phyloP scores from a whole-genome alignment of 164 flowering plant genomes.

The Magnolia sinica region DNA sequence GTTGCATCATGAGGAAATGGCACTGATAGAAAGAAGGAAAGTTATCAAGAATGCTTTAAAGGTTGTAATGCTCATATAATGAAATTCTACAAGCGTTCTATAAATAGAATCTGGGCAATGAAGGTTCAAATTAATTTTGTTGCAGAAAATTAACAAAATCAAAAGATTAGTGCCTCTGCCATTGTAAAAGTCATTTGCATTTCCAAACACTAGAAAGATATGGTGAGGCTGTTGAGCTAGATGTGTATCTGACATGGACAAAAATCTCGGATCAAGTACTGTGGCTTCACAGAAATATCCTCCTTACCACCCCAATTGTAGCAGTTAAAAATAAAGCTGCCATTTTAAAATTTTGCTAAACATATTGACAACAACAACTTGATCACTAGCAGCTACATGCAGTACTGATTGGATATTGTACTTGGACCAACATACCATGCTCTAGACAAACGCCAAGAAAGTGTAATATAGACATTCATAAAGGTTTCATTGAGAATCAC shows the following conservation, averaged over 20 bases:
- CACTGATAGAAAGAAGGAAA: neutral
- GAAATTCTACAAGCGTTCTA: neutral
- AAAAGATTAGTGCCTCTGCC: neutral
- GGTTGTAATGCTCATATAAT: neutral
- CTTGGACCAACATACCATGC: too few relatives aligned
- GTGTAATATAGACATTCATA: conserved; percentile 1
- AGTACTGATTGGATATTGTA: too few relatives aligned
- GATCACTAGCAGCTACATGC: too few relatives aligned
- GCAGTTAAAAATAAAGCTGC: too few relatives aligned
- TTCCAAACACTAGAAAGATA: too few relatives aligned
- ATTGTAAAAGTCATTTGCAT: neutral
- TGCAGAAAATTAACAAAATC: neutral
- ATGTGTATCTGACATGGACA: too few relatives aligned
- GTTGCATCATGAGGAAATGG: neutral
- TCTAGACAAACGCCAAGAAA: too few relatives aligned
- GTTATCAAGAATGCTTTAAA: neutral
- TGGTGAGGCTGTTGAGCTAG: too few relatives aligned
- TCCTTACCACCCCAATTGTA: too few relatives aligned
- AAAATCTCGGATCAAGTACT: neutral
- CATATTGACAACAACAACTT: too few relatives aligned
- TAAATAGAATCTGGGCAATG: neutral
- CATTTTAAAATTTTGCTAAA: too few relatives aligned
- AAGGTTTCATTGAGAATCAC: neutral
- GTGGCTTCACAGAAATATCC: neutral
- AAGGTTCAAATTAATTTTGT: neutral